Base-by-base conservation (phyloP, 176 grass and related monocot genomes). In the Phoenix dactylifera region DNA sequence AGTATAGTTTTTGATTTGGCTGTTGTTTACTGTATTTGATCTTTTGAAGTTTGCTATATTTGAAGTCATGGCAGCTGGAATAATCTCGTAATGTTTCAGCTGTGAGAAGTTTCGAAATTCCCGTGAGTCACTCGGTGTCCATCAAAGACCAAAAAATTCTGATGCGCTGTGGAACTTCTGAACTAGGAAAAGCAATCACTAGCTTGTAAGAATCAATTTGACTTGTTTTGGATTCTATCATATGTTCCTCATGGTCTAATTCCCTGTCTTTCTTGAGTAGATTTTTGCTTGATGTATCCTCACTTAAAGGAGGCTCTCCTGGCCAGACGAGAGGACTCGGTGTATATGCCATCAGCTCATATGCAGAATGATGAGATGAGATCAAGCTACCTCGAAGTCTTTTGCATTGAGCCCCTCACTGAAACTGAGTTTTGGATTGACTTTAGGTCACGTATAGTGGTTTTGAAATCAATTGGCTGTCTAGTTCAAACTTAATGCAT, bases 261-360 rank as follows among this genome's bases (percentile, higher is more conserved):
- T 12, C 26, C 26, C 6, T 44, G 35, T 50, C 52, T 49, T 58
- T 68, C 68, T 26, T 66, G 4, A 1, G 12, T 73, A 98, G 87
- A 57, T 55, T 83, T 22, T 44, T 54, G 3, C 67, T 98, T 24
- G 60, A 79, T 35, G 53, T 86, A 54, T 98, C 81, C 0, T 83
- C 63, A 57, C 73, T 89, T 22, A 75, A 69, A 24, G 87, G 93
- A 54, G 84, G 87, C 23, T 79, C 87, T 22, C 84, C 87, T 6
- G 93, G 93, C 12, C 70, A 87, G 65, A 92, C 93, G 62, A 85
- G 87, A 64, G 93, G 87, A 48, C 69, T 92, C 24, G 4, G 30
- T 50, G 28, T 35, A 26, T 62, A 18, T 6, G 5, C 56, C 1
- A 20, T 56, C 23, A 52, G 44, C 14, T 57, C n/a, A 0, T 23